Conservation (phyloP, 2,329 filamentous ascomycete species). For the Fusarium nisikadoi region DNA sequence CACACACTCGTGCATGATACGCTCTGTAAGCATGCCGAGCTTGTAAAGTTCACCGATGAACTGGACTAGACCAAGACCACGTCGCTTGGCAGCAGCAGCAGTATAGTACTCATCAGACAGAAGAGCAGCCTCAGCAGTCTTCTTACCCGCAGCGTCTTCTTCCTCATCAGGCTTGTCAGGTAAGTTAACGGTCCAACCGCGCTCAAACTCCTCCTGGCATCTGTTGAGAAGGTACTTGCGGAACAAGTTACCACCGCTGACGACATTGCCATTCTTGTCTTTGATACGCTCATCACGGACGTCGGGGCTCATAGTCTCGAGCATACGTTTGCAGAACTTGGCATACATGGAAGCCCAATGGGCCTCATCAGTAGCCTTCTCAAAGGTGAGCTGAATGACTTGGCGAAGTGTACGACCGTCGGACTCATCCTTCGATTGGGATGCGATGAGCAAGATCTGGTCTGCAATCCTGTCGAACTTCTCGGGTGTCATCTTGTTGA, state of each 20-base stretch:
- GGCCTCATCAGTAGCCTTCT: constrained; percentile 98
- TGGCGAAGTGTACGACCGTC: constrained; percentile 95
- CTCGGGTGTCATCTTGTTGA: constrained; percentile 99
- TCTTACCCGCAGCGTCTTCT: constrained; percentile 57
- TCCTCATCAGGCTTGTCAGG: constrained; percentile 76
- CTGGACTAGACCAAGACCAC: constrained; percentile 96
- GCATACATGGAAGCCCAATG: constrained; percentile 99
- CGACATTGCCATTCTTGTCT: constrained; percentile 88
- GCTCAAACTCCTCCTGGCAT: constrained; percentile 98
- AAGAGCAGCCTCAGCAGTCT: constrained; percentile 78
- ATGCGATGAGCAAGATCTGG: constrained; percentile 91
- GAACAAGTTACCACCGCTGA: constrained; percentile 94
- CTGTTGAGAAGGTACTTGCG: constrained; percentile 98
- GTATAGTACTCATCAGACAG: constrained; percentile 97
- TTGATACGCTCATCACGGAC: constrained; percentile 95
- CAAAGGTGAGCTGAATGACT: constrained; percentile 98
- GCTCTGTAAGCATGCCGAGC: constrained; percentile 96
- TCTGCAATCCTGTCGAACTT: constrained; percentile 97
- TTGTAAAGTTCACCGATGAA: constrained; percentile 99
- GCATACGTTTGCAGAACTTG: constrained; percentile 97
- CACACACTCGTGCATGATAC: constrained; percentile 99
- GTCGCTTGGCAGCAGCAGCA: constrained; percentile 92
- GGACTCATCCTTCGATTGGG: constrained; percentile 93
- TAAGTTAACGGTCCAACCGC: constrained; percentile 92
- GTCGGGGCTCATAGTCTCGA: constrained; percentile 92